These are phyloP conservation scores for Paecilomyces sp. DNA, from an alignment of 2,329 filamentous ascomycete species.

Conservation along the genomic window DNA sequence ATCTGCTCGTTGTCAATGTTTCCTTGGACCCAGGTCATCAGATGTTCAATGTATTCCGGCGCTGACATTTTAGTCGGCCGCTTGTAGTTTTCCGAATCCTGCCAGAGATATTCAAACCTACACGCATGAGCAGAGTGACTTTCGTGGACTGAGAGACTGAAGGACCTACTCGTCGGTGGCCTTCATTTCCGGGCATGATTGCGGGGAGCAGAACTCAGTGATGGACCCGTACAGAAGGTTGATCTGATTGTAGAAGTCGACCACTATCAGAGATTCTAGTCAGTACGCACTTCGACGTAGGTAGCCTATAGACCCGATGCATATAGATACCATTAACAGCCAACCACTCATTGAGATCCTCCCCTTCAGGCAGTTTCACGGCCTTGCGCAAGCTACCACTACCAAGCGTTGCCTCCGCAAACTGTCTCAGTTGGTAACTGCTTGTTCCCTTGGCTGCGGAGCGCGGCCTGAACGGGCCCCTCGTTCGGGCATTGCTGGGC, in stretches of 20 bases:
- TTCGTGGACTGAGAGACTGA: neutral
- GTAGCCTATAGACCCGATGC: neutral
- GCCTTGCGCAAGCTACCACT: constrained; percentile 93
- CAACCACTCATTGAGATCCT: constrained; percentile 96
- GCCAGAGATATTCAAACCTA: constrained; percentile 98
- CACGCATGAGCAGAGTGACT: neutral
- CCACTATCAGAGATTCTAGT: constrained; percentile 54
- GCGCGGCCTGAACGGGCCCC: constrained; percentile 86
- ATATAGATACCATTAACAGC: constrained; percentile 77
- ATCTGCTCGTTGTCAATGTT: constrained; percentile 94
- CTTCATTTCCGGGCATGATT: constrained; percentile 98
- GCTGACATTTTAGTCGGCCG: constrained; percentile 97
- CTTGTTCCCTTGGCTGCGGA: constrained; percentile 77
- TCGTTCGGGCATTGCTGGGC: constrained; percentile 73
- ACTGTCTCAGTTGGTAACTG: constrained; percentile 91
- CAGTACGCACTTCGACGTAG: constrained; percentile 12
- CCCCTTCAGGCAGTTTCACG: constrained; percentile 92
- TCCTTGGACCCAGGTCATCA: constrained; percentile 94
- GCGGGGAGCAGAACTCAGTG: constrained; percentile 96
- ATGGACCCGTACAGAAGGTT: constrained; percentile 98
- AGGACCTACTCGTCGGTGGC: constrained; percentile 85
- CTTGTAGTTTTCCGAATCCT: constrained; percentile 90
- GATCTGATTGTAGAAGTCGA: constrained; percentile 99
- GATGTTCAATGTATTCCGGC: constrained; percentile 93
- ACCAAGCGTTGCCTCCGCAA: constrained; percentile 93